These are phyloP conservation scores for Pittosporum tobira DNA, from an alignment of 129 eudicot species.

Conservation along the genomic window DNA sequence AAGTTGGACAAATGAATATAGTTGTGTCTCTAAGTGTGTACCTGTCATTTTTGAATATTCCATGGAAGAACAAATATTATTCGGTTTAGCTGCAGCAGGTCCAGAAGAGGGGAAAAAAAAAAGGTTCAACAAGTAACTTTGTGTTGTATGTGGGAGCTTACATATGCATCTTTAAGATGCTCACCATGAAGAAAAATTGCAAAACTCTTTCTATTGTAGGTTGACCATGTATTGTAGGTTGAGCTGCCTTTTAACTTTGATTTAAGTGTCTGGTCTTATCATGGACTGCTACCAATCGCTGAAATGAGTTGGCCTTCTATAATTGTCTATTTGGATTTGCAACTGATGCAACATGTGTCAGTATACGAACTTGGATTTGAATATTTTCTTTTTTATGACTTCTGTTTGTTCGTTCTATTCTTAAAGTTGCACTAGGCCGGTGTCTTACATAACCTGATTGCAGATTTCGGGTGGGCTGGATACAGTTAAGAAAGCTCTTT, in stretches of 20 bases:
- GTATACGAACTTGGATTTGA: too few relatives aligned
- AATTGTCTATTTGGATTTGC: too few relatives aligned
- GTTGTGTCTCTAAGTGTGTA: not conserved
- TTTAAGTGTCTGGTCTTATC: too few relatives aligned
- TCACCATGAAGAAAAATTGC: not conserved
- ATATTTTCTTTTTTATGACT: not conserved
- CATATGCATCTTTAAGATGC: not conserved
- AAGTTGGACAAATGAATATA: not conserved
- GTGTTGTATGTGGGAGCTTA: not conserved
- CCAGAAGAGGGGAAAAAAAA: not conserved
- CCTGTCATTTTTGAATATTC: not conserved
- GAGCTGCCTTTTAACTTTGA: too few relatives aligned
- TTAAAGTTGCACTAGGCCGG: not conserved
- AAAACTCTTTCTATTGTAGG: not conserved
- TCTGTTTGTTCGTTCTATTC: not conserved
- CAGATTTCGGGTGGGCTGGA: slow-evolving; percentile 71
- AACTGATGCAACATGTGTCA: too few relatives aligned
- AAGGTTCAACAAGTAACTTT: too few relatives aligned
- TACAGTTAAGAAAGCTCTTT: slow-evolving; percentile 69
- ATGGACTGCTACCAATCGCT: too few relatives aligned
- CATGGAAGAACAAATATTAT: not conserved
- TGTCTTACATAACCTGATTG: not conserved
- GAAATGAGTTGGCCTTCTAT: too few relatives aligned
- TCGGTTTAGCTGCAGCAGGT: not conserved
- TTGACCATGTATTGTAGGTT: not conserved